Base-by-base conservation (phyloP, 441 rosid species). In the Isatis lusitanica region DNA sequence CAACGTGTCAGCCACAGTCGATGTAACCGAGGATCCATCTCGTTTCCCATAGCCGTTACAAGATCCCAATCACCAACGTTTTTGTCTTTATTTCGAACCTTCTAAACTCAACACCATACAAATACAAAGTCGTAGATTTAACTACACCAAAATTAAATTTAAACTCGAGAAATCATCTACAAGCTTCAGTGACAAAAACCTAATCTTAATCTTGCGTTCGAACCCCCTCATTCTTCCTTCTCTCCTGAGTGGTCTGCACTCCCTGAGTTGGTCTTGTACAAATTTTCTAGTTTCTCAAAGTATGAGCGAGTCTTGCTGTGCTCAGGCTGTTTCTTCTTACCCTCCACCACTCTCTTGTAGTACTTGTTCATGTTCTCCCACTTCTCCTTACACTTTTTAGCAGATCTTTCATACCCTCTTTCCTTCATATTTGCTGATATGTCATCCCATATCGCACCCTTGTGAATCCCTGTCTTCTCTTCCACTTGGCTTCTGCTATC, bases 321-420 rank as follows among this genome's bases (percentile, higher is more conserved):
- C 64, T 80, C 87, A 1, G 71, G 46, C 70, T 55, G 85, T 73
- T 87, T 83, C 84, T 78, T 84, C 61, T 79, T 80, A 42, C 72
- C 78, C 52, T 61, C 93, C 60, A 64, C 62, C 4, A 86, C 75
- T 77, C 77, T 87, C 80, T 68, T 83, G 87, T 78, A 88, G 83
- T 86, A 89, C 82, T 87, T 87, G 78, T 86, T 89, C 76, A 90
- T 88, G 80, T 90, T 90, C 74, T 87, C 93, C 97, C 97, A 92
- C 76, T 90, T 92, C 82, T 87, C 96, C 82, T 83, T 90, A 24
- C 98, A 92, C 79, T 89, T 89, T 71, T 85, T 89, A 3, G 89
- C 87, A 46, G 80, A 86, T 18, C 90, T 77, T 33, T 69, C 63
- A 77, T 86, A 93, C 13, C 95, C 93, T 92, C 79, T 80, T 16